Base-by-base conservation (phyloP, 1,284 basidiomycete species). In the Apiotrichum siamense region DNA sequence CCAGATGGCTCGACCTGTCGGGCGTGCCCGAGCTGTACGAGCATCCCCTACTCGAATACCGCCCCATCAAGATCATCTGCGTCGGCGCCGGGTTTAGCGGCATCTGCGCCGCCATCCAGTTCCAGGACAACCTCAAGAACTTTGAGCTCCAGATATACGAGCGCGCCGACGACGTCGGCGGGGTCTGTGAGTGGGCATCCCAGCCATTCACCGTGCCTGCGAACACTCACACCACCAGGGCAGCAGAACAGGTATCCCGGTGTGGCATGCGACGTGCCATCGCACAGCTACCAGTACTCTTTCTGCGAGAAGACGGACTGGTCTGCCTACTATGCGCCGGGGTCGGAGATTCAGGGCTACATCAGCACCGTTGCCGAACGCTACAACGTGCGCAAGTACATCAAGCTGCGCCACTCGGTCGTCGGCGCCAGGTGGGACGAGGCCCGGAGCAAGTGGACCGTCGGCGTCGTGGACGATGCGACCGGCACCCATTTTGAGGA, bases 201-300 rank as follows among this genome's bases (percentile, higher is more conserved):
- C n/a, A n/a, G n/a, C n/a, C n/a, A 12, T 13, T 35, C n/a, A 13
- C 33, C 33, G 33, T 35, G 33, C 29, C 29, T 31, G 7, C 9
- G 29, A 31, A 9, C 9, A 15, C 7, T 9, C 33, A 17, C 9
- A 35, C 33, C 15, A 35, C 13, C 12, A 52, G 50, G 50, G 65
- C 62, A 62, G 47, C 51, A 50, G 54, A 67, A 67, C 55, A 49
- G 49, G 12, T 67, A 67, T 44, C 64, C 62, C 3, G 63, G 61
- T 11, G 57, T 51, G 15, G 40, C 56, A 10, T 64, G 64, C 43
- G 64, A 66, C 31, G 59, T 65, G n/a, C 63, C 63, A 10, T 58
- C 63, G 2, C 54, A 63, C 51, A 61, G 59, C n/a, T 65, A 64
- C 46, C 55, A 61, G 40, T 61, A 35, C 39, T 38, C 50, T 3